A percentile compares a stretch with the other conserved stretches of the same genome.
Evolutionary conservation across 805 yeast species (phyloP).

Genomic region (Cyberlindnera amylophila): DNA sequence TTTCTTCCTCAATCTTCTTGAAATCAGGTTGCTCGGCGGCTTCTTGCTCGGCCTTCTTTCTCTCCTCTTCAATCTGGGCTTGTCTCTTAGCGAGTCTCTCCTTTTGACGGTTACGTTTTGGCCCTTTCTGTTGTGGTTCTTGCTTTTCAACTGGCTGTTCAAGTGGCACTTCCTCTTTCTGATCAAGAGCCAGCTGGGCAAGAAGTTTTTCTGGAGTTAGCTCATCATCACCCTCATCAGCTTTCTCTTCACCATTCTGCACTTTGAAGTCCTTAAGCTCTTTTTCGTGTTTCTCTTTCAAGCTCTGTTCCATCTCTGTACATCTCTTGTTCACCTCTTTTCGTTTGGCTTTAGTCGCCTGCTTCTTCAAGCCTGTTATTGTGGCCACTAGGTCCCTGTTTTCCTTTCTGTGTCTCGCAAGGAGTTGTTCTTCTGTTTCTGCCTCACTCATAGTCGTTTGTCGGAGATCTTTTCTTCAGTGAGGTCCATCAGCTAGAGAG

Average conservation of each 20-base stretch:
- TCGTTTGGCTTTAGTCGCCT: slow-evolving; percentile 74
- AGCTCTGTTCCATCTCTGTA: slow-evolving; percentile 50
- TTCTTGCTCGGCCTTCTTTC: slow-evolving; percentile 67
- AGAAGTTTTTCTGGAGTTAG: slow-evolving; percentile 65
- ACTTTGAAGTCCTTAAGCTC: slow-evolving; percentile 39
- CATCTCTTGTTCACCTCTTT: slow-evolving; percentile 62
- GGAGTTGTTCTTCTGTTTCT: slow-evolving; percentile 46
- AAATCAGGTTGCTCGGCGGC: slow-evolving; percentile 64
- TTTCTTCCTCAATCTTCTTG: slow-evolving; percentile 66
- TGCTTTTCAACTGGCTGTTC: neutral
- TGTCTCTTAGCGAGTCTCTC: slow-evolving; percentile 77
- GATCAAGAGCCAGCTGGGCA: slow-evolving; percentile 49
- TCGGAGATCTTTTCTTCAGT: too few relatives aligned
- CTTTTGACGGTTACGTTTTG: slow-evolving; percentile 74
- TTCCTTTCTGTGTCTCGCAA: slow-evolving; percentile 67
- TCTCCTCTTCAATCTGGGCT: slow-evolving; percentile 58
- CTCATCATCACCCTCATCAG: slow-evolving; percentile 41
- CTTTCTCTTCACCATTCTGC: slow-evolving; percentile 39
- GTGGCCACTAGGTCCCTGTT: slow-evolving; percentile 59
- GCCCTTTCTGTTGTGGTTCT: slow-evolving; percentile 32
- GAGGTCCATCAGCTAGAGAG: too few relatives aligned
- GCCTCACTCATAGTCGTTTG: slow-evolving; percentile 11
- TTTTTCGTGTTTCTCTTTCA: slow-evolving; percentile 48
- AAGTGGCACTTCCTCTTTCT: slow-evolving; percentile 19
- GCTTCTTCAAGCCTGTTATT: slow-evolving; percentile 75